phyloP scores from a whole-genome alignment of 139 green algal genomes.

The Chlorella sp. region DNA sequence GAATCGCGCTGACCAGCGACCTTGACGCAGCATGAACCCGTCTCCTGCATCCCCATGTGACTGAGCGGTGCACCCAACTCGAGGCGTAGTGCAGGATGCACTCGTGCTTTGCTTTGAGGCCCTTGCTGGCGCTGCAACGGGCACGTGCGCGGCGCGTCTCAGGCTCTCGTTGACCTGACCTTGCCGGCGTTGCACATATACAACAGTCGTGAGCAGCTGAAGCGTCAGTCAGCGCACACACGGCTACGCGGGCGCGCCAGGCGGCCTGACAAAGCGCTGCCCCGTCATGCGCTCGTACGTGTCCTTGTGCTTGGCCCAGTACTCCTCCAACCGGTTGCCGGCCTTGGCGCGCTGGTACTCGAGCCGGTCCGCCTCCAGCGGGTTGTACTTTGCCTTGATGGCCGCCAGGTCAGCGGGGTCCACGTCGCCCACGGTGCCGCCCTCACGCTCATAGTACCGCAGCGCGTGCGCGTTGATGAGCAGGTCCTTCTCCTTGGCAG shows the following conservation, averaged over 20 bases:
- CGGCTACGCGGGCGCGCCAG: neutral
- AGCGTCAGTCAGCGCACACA: too few relatives aligned
- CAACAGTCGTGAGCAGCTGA: too few relatives aligned
- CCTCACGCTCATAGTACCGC: constrained; percentile 40
- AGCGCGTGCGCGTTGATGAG: constrained; percentile 37
- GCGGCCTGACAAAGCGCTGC: constrained; percentile 1
- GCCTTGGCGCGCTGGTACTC: neutral
- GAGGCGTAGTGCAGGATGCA: too few relatives aligned
- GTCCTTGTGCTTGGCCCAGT: neutral
- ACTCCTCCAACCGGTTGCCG: neutral
- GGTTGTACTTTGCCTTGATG: constrained; percentile 9
- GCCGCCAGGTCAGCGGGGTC: constrained; percentile 21
- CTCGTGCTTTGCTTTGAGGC: too few relatives aligned
- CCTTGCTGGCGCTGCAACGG: too few relatives aligned
- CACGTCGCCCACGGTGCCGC: constrained; percentile 37
- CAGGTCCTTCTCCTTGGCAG: constrained; percentile 28
- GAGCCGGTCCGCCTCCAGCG: neutral
- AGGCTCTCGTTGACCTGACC: too few relatives aligned
- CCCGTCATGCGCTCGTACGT: neutral
- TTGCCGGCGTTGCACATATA: too few relatives aligned
- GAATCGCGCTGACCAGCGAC: too few relatives aligned
- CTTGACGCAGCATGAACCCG: too few relatives aligned
- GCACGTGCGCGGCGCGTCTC: too few relatives aligned
- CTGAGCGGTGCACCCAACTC: too few relatives aligned
- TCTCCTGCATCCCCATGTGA: too few relatives aligned